Evolutionary conservation across 2,329 filamentous ascomycete genomes (phyloP).

Genomic region (Davidsoniella eucalypti): DNA sequence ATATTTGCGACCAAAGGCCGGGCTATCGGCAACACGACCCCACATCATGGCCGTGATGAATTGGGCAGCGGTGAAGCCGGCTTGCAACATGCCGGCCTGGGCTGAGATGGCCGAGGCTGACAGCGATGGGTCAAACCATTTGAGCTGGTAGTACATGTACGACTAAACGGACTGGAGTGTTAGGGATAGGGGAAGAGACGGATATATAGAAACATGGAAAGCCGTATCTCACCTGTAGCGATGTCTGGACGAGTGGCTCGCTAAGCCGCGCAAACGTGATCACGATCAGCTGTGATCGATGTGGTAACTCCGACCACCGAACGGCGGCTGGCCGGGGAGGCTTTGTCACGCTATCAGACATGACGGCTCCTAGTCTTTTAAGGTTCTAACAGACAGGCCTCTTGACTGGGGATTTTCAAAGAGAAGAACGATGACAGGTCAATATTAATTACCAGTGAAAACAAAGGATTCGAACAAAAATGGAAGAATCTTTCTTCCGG

Average conservation of each 20-base stretch:
- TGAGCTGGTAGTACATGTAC: slow-evolving; percentile 82
- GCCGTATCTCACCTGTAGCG: slow-evolving; percentile 30
- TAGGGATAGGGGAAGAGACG: no score
- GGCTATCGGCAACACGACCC: slow-evolving; percentile 53
- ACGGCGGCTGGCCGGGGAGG: background rate
- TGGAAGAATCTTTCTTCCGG: background rate
- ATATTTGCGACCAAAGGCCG: slow-evolving; percentile 53
- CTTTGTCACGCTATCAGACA: no score
- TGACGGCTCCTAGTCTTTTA: no score
- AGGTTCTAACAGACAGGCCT: no score
- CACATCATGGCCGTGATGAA: slow-evolving; percentile 71
- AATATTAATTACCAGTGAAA: background rate
- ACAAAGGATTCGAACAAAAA: background rate
- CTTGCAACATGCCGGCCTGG: slow-evolving; percentile 63
- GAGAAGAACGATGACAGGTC: background rate
- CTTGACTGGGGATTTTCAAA: background rate
- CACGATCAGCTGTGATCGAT: slow-evolving; percentile 61
- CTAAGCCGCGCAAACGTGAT: slow-evolving; percentile 64
- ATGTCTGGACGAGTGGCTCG: slow-evolving; percentile 69
- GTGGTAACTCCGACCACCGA: slow-evolving; percentile 53
- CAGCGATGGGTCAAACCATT: slow-evolving; percentile 46
- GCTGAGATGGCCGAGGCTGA: slow-evolving; percentile 50
- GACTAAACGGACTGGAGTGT: slow-evolving; percentile 27
- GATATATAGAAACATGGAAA: background rate
- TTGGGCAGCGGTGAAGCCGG: slow-evolving; percentile 66